Conservation (phyloP, 257 asterid genomes). For the Schizonepeta tenuifolia region DNA sequence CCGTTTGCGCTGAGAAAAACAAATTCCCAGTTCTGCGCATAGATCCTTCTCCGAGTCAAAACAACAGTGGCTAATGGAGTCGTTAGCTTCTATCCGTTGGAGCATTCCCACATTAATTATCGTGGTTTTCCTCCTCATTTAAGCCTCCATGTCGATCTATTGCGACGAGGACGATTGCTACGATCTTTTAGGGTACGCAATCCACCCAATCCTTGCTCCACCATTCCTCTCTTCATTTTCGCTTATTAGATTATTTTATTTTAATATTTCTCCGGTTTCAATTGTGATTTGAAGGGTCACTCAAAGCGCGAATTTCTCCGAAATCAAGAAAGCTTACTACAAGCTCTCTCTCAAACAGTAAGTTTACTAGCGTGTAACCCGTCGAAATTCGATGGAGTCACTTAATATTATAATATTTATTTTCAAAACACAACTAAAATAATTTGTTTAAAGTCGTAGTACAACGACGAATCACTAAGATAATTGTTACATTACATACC, state of each 20-base stretch:
- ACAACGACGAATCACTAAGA: too few relatives aligned
- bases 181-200: conserved; percentile 80
- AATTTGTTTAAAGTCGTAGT: too few relatives aligned
- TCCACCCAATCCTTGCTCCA: background rate
- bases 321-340: conserved; percentile 63
- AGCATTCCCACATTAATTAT: conserved; percentile 47
- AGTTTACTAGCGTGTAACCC: too few relatives aligned
- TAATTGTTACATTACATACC: too few relatives aligned
- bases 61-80: conserved; percentile 58
- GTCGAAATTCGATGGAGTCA: too few relatives aligned
- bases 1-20: conserved; percentile 22
- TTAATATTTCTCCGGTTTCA: background rate
- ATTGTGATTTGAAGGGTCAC: conserved; percentile 52
- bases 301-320: conserved; percentile 57
- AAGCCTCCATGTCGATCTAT: conserved; percentile 77
- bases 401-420: too few relatives aligned
- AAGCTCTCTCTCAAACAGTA: conserved; percentile 85
- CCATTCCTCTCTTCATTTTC: background rate
- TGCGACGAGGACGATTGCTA: conserved; percentile 96
- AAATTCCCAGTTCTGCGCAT: conserved; percentile 17
- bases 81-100: conserved; percentile 57
- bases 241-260: background rate
- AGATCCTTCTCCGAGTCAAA: conserved; percentile 18
- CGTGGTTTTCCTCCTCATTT: conserved; percentile 57
- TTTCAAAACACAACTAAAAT: too few relatives aligned